phyloP scores from a whole-genome alignment of 2,329 filamentous ascomycete species.

The Stachybotrys chlorohalonatus region DNA sequence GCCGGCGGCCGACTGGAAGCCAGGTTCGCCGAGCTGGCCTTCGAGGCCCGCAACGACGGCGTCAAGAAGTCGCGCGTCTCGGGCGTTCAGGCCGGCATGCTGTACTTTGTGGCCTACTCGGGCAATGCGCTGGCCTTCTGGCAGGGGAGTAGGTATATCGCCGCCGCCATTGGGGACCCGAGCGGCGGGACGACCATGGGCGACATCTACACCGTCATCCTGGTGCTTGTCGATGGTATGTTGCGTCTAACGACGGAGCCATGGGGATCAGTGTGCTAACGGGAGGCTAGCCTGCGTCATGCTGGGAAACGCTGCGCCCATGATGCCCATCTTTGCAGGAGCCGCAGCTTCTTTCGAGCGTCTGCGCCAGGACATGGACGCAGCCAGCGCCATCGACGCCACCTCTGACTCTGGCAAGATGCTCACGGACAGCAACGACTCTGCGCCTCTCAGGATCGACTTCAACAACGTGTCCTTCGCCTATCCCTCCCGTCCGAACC shows the following conservation, averaged over 20 bases:
- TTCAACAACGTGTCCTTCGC: constrained; percentile 34
- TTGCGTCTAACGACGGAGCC: not conserved
- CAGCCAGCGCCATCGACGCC: constrained; percentile 34
- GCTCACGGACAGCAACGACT: constrained; percentile 32
- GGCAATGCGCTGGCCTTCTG: constrained; percentile 61
- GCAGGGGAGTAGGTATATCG: constrained; percentile 50
- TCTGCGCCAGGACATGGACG: constrained; percentile 48
- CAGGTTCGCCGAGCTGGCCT: constrained; percentile 36
- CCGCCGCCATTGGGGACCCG: constrained; percentile 24
- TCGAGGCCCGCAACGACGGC: constrained; percentile 41
- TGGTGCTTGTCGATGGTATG: constrained; percentile 51
- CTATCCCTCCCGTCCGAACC: constrained; percentile 33
- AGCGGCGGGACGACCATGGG: constrained; percentile 28
- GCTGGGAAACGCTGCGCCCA: constrained; percentile 52
- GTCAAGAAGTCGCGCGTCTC: constrained; percentile 49
- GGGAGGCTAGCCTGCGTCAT: constrained; percentile 42
- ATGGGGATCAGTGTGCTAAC: constrained; percentile 3
- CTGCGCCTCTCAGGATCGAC: constrained; percentile 14
- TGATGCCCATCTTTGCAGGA: constrained; percentile 50
- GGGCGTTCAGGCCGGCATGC: constrained; percentile 48
- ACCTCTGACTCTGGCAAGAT: constrained; percentile 26
- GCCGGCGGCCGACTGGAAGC: constrained; percentile 49
- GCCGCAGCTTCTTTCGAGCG: constrained; percentile 50
- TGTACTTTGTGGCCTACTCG: constrained; percentile 61
- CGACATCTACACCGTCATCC: constrained; percentile 54